phyloP scores from a whole-genome alignment of 2,329 filamentous ascomycete species.

The Fusarium udum region DNA sequence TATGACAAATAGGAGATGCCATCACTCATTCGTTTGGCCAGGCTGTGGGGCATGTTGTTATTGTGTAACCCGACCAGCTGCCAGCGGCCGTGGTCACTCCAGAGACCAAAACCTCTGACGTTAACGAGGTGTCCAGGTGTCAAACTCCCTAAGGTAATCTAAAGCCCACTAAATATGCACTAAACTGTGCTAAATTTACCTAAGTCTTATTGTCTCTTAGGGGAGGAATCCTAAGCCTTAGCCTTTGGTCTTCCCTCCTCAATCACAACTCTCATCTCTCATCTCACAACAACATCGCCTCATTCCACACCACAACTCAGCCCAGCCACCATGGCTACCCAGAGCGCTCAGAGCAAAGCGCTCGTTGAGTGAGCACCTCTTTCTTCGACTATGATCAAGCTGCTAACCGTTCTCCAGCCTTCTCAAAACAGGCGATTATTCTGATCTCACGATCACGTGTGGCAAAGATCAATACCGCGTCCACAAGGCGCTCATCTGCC shows the following conservation, averaged over 20 bases:
- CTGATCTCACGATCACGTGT: constrained; percentile 6
- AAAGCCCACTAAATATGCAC: neutral
- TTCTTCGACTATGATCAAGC: neutral
- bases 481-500: constrained; percentile 16
- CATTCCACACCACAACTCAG: neutral
- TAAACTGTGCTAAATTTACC: neutral
- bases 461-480: neutral
- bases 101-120: neutral
- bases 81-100: neutral
- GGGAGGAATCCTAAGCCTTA: too few species aligned
- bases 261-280: neutral
- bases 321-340: accelerated
- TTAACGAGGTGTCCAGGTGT: accelerated
- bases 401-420: neutral
- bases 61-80: neutral
- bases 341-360: neutral
- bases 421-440: neutral
- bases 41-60: too few species aligned
- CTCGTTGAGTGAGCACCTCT: neutral
- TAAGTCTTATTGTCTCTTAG: neutral
- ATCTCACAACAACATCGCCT: neutral
- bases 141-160: accelerated
- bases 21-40: neutral
- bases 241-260: neutral
- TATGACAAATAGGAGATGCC: accelerated